Evolutionary conservation across 139 green algal genomes (phyloP).

Genomic region (Chlorella sp.): DNA sequence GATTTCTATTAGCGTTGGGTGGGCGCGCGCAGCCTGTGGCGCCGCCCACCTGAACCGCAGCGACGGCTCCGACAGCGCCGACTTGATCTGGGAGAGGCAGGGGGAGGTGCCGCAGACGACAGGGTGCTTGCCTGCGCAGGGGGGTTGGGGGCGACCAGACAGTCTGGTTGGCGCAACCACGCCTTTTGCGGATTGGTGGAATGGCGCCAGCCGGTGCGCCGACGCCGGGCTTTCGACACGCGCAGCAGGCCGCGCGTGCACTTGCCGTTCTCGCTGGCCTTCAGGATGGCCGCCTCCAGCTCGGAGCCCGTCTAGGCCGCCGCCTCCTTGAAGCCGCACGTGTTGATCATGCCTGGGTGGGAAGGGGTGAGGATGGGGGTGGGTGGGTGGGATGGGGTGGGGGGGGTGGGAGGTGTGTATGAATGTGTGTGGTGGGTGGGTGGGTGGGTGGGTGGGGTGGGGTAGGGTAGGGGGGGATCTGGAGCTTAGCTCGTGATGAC

Average conservation of each 20-base stretch:
- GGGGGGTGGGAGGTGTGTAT: neutral
- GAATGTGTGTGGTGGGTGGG: no score
- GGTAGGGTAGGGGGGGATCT: no score
- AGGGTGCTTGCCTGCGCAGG: conserved; percentile 68
- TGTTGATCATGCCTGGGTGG: conserved; percentile 97
- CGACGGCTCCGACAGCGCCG: conserved; percentile 62
- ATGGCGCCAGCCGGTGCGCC: no score
- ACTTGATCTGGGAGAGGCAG: conserved; percentile 89
- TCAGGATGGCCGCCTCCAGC: conserved; percentile 82
- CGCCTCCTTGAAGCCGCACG: conserved; percentile 84
- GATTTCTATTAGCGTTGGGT: no score
- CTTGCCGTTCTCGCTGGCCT: conserved; percentile 66
- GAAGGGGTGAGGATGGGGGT: conserved; percentile 46
- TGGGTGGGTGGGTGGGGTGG: no score
- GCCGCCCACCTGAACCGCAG: no score
- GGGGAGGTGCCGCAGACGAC: conserved; percentile 94
- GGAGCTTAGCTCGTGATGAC: no score
- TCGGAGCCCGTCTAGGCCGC: conserved; percentile 62
- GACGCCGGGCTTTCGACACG: no score
- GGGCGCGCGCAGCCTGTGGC: no score
- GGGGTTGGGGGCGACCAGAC: neutral
- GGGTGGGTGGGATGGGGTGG: neutral
- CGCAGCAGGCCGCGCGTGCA: no score
- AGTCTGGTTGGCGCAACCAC: neutral
- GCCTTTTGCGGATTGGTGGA: no score